A percentile compares a stretch with the other conserved stretches of the same genome.
phyloP scores from a whole-genome alignment of 2,329 filamentous ascomycete genomes.

The Paracorniculantispora psalliotae region DNA sequence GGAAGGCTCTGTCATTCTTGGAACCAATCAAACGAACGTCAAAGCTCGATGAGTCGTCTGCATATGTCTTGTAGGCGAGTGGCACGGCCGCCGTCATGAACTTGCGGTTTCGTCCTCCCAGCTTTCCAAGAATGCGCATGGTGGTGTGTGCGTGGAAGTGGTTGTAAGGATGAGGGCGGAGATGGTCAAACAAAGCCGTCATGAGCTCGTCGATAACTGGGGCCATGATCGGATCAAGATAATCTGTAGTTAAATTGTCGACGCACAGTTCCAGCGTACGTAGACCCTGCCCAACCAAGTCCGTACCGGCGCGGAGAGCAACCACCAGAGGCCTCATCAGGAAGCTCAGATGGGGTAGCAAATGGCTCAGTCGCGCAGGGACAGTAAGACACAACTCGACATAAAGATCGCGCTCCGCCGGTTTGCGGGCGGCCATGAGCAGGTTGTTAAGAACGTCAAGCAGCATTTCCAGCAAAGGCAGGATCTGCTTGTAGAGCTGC shows the following conservation, averaged over 20 bases:
- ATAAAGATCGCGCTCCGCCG: slow-evolving; percentile 87
- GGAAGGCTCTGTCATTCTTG: slow-evolving; percentile 82
- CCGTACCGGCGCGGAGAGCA: slow-evolving; percentile 81
- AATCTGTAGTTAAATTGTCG: slow-evolving; percentile 96
- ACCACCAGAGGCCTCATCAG: slow-evolving; percentile 98
- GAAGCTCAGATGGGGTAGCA: slow-evolving; percentile 91
- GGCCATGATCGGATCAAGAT: slow-evolving; percentile 97
- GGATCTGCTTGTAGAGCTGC: slow-evolving; percentile 94
- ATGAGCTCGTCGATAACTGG: slow-evolving; percentile 98
- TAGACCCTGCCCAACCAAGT: slow-evolving; percentile 90
- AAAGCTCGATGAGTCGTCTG: slow-evolving; percentile 83
- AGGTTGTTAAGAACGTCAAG: slow-evolving; percentile 96
- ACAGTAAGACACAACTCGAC: slow-evolving; percentile 97
- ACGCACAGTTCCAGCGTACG: slow-evolving; percentile 94
- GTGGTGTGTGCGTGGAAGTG: slow-evolving; percentile 98
- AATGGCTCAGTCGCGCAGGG: slow-evolving; percentile 85
- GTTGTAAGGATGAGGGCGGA: slow-evolving; percentile 89
- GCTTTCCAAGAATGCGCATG: slow-evolving; percentile 92
- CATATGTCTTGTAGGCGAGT: slow-evolving; percentile 77
- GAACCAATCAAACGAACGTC: slow-evolving; percentile 87
- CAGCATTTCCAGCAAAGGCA: slow-evolving; percentile 94
- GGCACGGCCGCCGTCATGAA: slow-evolving; percentile 87
- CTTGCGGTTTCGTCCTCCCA: slow-evolving; percentile 91
- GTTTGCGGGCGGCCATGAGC: slow-evolving; percentile 82
- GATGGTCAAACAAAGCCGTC: slow-evolving; percentile 93